Base-by-base conservation (phyloP, 1,284 basidiomycete species). In the Ceratobasidium sp. region DNA sequence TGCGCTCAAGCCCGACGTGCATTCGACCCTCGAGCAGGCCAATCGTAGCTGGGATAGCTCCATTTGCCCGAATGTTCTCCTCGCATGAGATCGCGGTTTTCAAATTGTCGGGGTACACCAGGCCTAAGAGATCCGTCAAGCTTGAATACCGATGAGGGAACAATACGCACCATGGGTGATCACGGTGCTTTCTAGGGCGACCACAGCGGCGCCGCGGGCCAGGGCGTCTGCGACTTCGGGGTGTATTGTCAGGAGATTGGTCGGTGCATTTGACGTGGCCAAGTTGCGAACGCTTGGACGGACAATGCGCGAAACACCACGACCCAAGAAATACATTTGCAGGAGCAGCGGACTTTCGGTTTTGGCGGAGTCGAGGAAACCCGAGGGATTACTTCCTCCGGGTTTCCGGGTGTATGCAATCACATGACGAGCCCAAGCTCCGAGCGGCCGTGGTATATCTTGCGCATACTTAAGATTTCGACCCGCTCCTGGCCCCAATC, bases 21-120 rank as follows among this genome's bases (percentile, higher is more conserved):
- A 98, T 87, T 34, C 89, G 87, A 8, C 97, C 97, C 39, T 86
- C 86, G 43, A 98, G 85, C 51, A 99, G 82, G 3, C 92, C 97
- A 76, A 98, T 93, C 0, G 96, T 98, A 0, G 97, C 96, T 1
- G 98, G 98, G 16, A 92, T 85, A 9, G 91, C 90, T 3, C 92
- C 92, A 43, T 88, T 87, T 7, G 87, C 85, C 76, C 93, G 86
- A n/a, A 98, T 90, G 71, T 94, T 92, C 11, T 81, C 81, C 81
- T 98, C 95, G 22, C 96, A 85, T 7, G 90, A 90, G 29, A 84
- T 84, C 0, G 94, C 91, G 16, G 93, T 90, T 41, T 90, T 84
- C 19, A 92, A 82, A 79, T 96, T 98, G 58, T 86, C 85, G 0
- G 96, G 95, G 78, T 89, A 88, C 0, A 92, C 92, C 84, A 96